phyloP scores from a whole-genome alignment of 2,329 filamentous ascomycete species.

The Epichloe sylvatica region DNA sequence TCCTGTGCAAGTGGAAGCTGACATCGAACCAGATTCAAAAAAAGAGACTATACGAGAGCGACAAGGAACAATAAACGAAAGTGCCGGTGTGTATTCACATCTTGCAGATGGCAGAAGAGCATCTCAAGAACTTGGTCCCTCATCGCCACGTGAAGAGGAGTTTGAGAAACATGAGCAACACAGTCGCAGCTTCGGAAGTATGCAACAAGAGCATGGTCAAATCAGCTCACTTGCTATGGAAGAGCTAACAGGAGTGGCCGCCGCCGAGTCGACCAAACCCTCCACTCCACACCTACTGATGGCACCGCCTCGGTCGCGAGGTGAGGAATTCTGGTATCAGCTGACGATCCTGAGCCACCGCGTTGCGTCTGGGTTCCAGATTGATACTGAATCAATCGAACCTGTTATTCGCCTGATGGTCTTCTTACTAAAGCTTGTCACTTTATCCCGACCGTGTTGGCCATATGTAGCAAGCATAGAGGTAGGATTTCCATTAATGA shows the following conservation, averaged over 20 bases:
- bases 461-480: slow-evolving; percentile 54
- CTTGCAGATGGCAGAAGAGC: slow-evolving; percentile 12
- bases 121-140: slow-evolving; percentile 9
- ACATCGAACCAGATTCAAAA: slow-evolving; percentile 14
- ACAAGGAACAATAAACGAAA: not conserved
- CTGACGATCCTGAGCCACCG: slow-evolving; percentile 23
- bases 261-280: not conserved
- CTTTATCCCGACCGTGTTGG: slow-evolving; percentile 53
- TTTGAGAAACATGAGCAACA: not conserved
- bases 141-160: slow-evolving; percentile 3
- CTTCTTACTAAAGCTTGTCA: slow-evolving; percentile 55
- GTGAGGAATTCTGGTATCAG: slow-evolving; percentile 20
- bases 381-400: slow-evolving; percentile 17
- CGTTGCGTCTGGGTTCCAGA: slow-evolving; percentile 11
- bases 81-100: not conserved
- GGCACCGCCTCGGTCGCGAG: slow-evolving; percentile 30
- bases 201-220: not conserved
- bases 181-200: not conserved
- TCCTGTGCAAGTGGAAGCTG: slow-evolving; percentile 3
- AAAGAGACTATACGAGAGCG: slow-evolving; percentile 15
- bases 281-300: slow-evolving; percentile 26
- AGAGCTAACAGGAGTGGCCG: not conserved
- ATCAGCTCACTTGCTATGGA: not conserved
- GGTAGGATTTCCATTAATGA: slow-evolving; percentile 52
- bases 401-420: slow-evolving; percentile 38